Percentiles rank a stretch among this genome's conserved stretches.
Evolutionary conservation across 1,284 basidiomycete species (phyloP).

Genomic region (Hortiboletus rubellus): DNA sequence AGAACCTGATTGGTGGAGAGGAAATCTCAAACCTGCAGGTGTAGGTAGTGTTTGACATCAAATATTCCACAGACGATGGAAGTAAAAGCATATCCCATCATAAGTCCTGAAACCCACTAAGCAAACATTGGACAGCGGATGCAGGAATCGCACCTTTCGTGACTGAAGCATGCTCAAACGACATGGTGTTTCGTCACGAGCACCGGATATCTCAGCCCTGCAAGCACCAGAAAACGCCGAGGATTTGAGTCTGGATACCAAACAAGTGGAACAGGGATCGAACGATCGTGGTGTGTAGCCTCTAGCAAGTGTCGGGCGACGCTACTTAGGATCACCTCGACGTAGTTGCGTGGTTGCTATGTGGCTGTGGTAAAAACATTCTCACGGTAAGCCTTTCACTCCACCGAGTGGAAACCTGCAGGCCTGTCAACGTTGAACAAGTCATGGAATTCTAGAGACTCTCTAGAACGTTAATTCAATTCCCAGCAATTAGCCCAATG

Average conservation of each 20-base stretch:
- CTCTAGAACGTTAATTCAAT: neutral
- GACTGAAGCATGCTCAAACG: constrained; percentile 76
- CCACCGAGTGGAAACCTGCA: no score
- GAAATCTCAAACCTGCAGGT: constrained; percentile 61
- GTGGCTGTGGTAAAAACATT: constrained; percentile 7
- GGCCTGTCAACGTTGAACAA: neutral
- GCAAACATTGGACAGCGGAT: neutral
- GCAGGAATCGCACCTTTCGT: constrained; percentile 61
- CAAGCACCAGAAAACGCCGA: neutral
- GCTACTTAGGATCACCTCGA: neutral
- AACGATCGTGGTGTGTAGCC: neutral
- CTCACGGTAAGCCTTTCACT: no score
- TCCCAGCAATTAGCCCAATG: no score
- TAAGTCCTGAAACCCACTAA: constrained; percentile 56
- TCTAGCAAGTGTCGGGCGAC: neutral
- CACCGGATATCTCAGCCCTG: neutral
- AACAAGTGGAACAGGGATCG: neutral
- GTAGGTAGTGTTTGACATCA: constrained; percentile 85
- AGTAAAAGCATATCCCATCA: constrained; percentile 66
- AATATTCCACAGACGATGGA: constrained; percentile 76
- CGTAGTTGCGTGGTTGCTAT: neutral
- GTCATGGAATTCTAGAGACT: neutral
- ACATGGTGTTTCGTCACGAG: constrained; percentile 46
- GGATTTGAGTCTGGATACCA: neutral
- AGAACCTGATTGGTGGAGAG: constrained; percentile 1